phyloP scores from a whole-genome alignment of 2,329 filamentous ascomycete genomes.

The Aciculosporium take region DNA sequence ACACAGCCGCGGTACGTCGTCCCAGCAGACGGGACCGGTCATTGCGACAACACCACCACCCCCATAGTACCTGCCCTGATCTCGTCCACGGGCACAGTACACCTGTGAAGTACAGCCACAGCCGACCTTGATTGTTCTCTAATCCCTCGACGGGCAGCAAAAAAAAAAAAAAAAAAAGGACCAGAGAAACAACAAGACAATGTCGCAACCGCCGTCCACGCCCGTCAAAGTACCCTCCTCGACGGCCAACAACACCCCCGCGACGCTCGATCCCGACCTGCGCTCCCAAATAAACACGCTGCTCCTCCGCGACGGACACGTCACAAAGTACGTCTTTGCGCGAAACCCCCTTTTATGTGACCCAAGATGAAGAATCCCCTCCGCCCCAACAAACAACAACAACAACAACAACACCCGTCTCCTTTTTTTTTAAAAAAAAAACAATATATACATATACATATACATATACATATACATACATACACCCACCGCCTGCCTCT shows the following conservation, averaged over 20 bases:
- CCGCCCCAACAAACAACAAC: background rate
- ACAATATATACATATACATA: no score
- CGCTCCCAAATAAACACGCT: conserved; percentile 47
- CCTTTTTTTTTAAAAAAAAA: background rate
- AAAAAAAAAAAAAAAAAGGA: background rate
- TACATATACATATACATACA: no score
- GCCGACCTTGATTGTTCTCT: no score
- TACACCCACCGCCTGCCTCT: background rate
- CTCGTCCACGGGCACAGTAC: no score
- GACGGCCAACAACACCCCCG: conserved; percentile 42
- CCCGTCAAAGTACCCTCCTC: conserved; percentile 47
- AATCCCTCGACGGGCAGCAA: background rate
- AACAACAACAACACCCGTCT: background rate
- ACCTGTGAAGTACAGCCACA: no score
- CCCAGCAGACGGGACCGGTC: no score
- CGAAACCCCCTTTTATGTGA: background rate
- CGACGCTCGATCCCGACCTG: conserved; percentile 46
- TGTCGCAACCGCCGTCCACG: conserved; percentile 35
- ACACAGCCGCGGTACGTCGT: no score
- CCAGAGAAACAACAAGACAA: conserved; percentile 12
- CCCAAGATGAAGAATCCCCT: no score
- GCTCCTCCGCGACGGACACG: conserved; percentile 43
- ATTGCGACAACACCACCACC: no score
- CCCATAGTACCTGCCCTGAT: no score
- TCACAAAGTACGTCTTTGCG: conserved; percentile 37